Evolutionary conservation across 495 filamentous ascomycete species (phyloP).

Genomic region (Annulohypoxylon maeteangense): DNA sequence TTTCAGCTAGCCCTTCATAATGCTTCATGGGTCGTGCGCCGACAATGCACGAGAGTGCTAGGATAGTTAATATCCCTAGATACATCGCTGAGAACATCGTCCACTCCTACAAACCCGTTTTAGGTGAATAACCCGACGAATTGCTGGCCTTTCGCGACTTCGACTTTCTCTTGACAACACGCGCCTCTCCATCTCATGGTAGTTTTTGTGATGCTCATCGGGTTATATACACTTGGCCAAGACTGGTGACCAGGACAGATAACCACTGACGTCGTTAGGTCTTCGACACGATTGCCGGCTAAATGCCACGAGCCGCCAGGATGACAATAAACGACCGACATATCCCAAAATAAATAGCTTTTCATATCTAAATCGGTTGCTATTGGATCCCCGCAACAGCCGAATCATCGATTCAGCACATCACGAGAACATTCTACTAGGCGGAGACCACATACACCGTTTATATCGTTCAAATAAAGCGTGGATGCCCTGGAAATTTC

Average conservation of each 20-base stretch:
- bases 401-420: conserved; percentile 5
- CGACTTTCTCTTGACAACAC: no score
- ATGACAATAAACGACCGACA: not conserved
- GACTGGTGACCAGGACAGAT: not conserved
- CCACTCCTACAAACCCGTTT: not conserved
- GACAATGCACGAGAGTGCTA: not conserved
- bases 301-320: conserved; percentile 22
- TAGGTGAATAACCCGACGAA: not conserved
- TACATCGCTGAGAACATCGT: conserved; percentile 4
- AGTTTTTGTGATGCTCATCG: not conserved
- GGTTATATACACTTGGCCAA: conserved; percentile 16
- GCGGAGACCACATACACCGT: no score
- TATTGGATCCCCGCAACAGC: conserved; percentile 28
- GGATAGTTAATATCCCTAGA: not conserved
- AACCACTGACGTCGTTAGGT: conserved; percentile 11
- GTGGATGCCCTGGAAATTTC: no score
- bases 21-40: conserved; percentile 1
- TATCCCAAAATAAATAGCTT: not conserved
- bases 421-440: conserved; percentile 1
- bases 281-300: conserved; percentile 19
- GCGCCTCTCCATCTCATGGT: not conserved
- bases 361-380: not conserved
- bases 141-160: not conserved
- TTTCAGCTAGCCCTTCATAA: conserved; percentile 21
- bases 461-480: no score